These are phyloP conservation scores for Solanum raphanifolium DNA, from an alignment of 257 asterid species.

Conservation along the genomic window DNA sequence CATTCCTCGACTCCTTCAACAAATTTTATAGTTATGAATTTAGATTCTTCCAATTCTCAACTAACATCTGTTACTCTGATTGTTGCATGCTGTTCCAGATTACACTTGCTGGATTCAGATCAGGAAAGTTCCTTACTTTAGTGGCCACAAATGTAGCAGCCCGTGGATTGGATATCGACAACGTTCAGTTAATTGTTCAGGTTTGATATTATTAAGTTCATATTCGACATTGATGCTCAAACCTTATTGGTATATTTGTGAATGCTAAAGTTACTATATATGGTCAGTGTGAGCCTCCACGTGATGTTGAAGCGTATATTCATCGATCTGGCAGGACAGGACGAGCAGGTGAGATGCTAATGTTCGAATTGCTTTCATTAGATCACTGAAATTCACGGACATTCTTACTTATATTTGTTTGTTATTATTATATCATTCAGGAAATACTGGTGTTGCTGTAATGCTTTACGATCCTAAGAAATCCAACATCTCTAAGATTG, in stretches of 20 bases:
- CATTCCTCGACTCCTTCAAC: not conserved
- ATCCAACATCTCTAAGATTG: conserved; percentile 74
- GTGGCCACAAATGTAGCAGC: conserved; percentile 98
- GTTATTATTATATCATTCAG: conserved; percentile 21
- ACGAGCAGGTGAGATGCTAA: conserved; percentile 61
- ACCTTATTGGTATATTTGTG: not conserved
- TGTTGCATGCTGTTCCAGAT: conserved; percentile 33
- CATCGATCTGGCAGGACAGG: conserved; percentile 99
- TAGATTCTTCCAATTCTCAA: not conserved
- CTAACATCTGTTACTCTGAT: not conserved
- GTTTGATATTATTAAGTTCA: conserved; percentile 21
- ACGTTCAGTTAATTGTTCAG: conserved; percentile 96
- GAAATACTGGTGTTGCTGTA: conserved; percentile 84
- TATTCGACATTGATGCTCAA: not conserved
- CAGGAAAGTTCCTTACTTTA: conserved; percentile 69
- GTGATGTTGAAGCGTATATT: conserved; percentile 90
- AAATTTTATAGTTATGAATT: not conserved
- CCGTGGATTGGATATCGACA: conserved; percentile 84
- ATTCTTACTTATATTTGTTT: not conserved
- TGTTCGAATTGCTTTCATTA: not conserved
- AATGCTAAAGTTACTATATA: conserved; percentile 2
- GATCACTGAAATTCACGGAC: not conserved
- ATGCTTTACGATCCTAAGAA: conserved; percentile 92
- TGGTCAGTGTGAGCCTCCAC: conserved; percentile 88
- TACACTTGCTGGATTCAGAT: conserved; percentile 79